These are phyloP conservation scores for Hypocreales sp. DNA, from an alignment of 2,329 filamentous ascomycete species.

Conservation along the genomic window DNA sequence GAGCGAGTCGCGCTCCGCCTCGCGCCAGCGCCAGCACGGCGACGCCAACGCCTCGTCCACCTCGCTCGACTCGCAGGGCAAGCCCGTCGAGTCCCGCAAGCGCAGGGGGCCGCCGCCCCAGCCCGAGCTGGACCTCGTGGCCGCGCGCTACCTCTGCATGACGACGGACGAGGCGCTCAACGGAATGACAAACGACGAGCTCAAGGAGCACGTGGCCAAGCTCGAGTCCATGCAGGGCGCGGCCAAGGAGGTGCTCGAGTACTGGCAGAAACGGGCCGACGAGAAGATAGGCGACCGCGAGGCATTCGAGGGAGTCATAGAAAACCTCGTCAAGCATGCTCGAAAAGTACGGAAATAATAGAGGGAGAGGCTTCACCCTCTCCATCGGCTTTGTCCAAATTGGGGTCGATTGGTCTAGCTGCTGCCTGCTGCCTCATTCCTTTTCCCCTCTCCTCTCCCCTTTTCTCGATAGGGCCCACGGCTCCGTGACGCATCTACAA, in stretches of 20 bases:
- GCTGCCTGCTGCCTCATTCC: slow-evolving; percentile 4
- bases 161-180: slow-evolving; percentile 73
- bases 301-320: slow-evolving; percentile 91
- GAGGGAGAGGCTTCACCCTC: too few species aligned
- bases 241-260: slow-evolving; percentile 66
- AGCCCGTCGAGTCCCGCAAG: slow-evolving; percentile 26
- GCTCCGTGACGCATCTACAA: slow-evolving; percentile 1
- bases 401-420: slow-evolving; percentile 9
- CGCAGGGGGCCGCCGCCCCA: slow-evolving; percentile 47
- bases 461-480: not conserved
- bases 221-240: slow-evolving; percentile 54
- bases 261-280: slow-evolving; percentile 76
- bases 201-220: slow-evolving; percentile 53
- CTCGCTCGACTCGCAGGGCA: slow-evolving; percentile 43
- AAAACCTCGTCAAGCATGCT: slow-evolving; percentile 86
- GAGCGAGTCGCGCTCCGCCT: slow-evolving; percentile 33
- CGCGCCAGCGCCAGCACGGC: slow-evolving; percentile 27
- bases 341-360: slow-evolving; percentile 62
- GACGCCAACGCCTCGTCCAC: slow-evolving; percentile 39
- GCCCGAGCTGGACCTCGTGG: slow-evolving; percentile 64
- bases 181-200: slow-evolving; percentile 65
- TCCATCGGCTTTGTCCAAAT: slow-evolving; percentile 3
- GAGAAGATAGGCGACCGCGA: slow-evolving; percentile 83
- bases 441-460: slow-evolving; percentile 3
- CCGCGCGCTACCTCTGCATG: slow-evolving; percentile 61